A percentile compares a stretch with the other conserved stretches of the same genome.
phyloP scores from a whole-genome alignment of 345 rosid species.

The Acer negundo region DNA sequence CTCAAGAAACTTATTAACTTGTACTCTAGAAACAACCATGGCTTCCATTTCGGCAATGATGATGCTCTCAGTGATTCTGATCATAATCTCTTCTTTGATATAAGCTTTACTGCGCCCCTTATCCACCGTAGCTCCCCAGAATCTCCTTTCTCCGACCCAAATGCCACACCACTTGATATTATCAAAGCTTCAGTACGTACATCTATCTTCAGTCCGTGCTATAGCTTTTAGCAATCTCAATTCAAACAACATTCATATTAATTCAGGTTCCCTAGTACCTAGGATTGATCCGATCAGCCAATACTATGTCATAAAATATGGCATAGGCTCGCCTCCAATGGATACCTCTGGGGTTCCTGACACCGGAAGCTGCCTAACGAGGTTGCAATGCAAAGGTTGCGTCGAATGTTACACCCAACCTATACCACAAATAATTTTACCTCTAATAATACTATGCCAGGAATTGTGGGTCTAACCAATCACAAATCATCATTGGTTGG shows the following conservation, averaged over 20 bases:
- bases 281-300: background rate
- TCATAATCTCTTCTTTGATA: background rate
- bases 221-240: background rate
- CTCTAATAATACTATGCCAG: too few relatives aligned
- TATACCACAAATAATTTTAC: too few relatives aligned
- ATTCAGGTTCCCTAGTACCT: background rate
- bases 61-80: background rate
- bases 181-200: background rate
- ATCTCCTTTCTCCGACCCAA: slow-evolving; percentile 23
- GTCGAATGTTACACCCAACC: slow-evolving; percentile 2
- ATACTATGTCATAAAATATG: too few relatives aligned
- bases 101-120: slow-evolving; percentile 5
- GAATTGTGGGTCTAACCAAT: background rate
- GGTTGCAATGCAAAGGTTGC: slow-evolving; percentile 26
- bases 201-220: slow-evolving; percentile 4
- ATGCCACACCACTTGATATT: background rate
- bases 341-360: slow-evolving; percentile 17
- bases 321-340: too few relatives aligned
- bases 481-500: background rate
- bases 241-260: background rate
- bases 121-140: slow-evolving; percentile 25
- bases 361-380: slow-evolving; percentile 23
- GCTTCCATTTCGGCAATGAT: background rate
- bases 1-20: background rate
- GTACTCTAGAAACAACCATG: background rate